Base-by-base conservation (phyloP, 176 grass and related monocot genomes). In the Cocos nucifera region DNA sequence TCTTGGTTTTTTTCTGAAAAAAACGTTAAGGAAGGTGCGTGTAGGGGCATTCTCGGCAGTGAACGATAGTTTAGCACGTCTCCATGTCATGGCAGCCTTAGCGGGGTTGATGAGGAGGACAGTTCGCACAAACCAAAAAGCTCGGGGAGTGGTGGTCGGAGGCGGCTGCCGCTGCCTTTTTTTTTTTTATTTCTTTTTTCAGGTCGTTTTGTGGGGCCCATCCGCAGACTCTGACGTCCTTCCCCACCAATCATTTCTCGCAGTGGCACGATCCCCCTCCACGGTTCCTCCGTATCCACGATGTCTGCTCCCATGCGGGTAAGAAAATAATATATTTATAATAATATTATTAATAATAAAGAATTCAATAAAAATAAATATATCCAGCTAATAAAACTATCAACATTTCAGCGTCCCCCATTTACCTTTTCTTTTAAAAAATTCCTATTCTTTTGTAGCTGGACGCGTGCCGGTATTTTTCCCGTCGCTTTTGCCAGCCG, bases 51-150 rank as follows among this genome's bases (percentile, higher is more conserved):
- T 56, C 12, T 56, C 19, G 54, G 54, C 3, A 21, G 53, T 22
- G 20, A 19, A 19, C 3, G 20, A 22, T 29, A 27, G 14, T 9
- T 8, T 10, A 9, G 6, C 32, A 32, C 30, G 30, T 32, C 30
- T 32, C 6, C 30, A 35, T 35, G 32, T 3, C 23, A 23, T 23
- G 2, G 23, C 23, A 23, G 32, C 7, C 0, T 2, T 44, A 3
- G 35, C 2, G 12, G 35, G 35, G 35, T 10, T 3, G 1, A 16
- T 14, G 26, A 30, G 26, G 27, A 39, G 4, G 58, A 35, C 58
- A 61, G 58, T 61, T 61, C 17, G 58, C 58, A 61, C 58, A 32
- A 39, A 61, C 58, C 18, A 61, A 61, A 61, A 61, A 15, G 26
- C 58, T 60, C 17, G 24, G 32, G 4, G 12, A 60, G 7, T 35